Percentiles rank a stretch among this genome's conserved stretches.
Conservation (phyloP, 176 grass and related monocot species). For the Oryza punctata region DNA sequence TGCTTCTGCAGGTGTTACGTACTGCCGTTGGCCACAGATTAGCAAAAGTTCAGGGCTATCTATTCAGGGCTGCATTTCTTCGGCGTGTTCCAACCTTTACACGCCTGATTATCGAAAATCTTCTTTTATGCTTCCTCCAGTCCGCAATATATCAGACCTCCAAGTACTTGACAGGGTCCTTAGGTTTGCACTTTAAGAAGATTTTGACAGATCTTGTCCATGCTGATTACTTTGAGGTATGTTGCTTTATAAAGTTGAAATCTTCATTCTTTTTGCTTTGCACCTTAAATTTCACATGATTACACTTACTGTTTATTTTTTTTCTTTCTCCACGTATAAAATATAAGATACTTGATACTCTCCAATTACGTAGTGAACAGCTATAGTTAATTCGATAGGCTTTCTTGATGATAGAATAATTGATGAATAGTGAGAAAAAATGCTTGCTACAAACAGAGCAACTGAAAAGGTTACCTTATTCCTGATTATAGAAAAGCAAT, state of each 20-base stretch:
- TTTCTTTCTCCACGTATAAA: background rate
- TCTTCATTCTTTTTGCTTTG: background rate
- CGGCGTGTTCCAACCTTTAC: constrained; percentile 75
- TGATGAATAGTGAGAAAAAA: background rate
- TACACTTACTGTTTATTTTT: background rate
- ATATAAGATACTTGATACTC: background rate
- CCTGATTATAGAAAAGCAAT: constrained; percentile 21
- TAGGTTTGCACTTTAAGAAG: constrained; percentile 90
- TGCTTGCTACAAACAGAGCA: constrained; percentile 19
- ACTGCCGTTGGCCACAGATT: constrained; percentile 88
- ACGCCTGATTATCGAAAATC: constrained; percentile 85
- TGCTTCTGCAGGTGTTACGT: constrained; percentile 71
- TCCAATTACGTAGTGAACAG: background rate
- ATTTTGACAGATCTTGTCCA: constrained; percentile 93
- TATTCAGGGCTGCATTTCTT: constrained; percentile 91
- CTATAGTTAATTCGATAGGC: constrained; percentile 4
- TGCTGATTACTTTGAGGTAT: constrained; percentile 96
- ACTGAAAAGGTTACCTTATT: background rate
- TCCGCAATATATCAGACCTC: constrained; percentile 79
- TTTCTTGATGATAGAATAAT: background rate
- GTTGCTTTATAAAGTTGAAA: constrained; percentile 21
- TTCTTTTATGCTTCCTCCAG: constrained; percentile 92
- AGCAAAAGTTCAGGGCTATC: constrained; percentile 93
- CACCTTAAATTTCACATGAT: constrained; percentile 4
- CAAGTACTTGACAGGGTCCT: constrained; percentile 85